Evolutionary conservation across 176 grass and related monocot species (phyloP).

Genomic region (Cenchrus purpureus): DNA sequence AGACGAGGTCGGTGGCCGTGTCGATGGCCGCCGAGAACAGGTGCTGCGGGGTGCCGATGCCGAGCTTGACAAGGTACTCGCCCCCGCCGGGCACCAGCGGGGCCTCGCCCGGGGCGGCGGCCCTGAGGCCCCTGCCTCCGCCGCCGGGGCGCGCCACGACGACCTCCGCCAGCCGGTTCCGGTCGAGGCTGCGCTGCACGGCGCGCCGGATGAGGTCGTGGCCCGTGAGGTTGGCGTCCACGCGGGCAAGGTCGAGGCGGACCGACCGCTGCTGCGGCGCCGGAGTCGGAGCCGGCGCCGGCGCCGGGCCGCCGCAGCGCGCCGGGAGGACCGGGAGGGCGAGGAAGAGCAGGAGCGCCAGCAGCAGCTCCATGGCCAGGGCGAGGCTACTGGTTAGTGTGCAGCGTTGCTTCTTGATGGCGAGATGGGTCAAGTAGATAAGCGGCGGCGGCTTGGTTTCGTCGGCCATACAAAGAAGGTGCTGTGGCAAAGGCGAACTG

Average conservation of each 20-base stretch:
- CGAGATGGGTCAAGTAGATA: conserved; percentile 31
- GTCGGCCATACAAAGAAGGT: conserved; percentile 42
- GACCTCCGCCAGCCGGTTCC: conserved; percentile 21
- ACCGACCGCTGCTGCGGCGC: background rate
- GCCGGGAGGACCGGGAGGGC: conserved; percentile 32
- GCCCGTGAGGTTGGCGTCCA: conserved; percentile 44
- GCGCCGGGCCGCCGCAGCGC: background rate
- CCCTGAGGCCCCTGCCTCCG: background rate
- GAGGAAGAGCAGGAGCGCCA: conserved; percentile 53
- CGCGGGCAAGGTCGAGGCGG: conserved; percentile 52
- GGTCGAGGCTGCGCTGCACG: conserved; percentile 54
- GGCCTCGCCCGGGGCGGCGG: conserved; percentile 11
- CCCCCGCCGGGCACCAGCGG: conserved; percentile 38
- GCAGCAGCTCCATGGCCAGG: conserved; percentile 18
- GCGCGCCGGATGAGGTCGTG: conserved; percentile 48
- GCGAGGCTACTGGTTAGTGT: background rate
- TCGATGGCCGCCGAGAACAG: conserved; percentile 49
- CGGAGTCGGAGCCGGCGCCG: background rate
- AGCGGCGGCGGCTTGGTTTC: background rate
- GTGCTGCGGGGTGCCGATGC: conserved; percentile 55
- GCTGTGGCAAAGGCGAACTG: conserved; percentile 42
- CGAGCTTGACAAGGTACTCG: conserved; percentile 63
- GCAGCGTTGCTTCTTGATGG: background rate
- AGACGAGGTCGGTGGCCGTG: conserved; percentile 66
- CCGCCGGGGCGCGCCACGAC: background rate